These are phyloP conservation scores for Saccharomycopsis fibuligera DNA, from an alignment of 805 yeast genomes.

Conservation along the genomic window DNA sequence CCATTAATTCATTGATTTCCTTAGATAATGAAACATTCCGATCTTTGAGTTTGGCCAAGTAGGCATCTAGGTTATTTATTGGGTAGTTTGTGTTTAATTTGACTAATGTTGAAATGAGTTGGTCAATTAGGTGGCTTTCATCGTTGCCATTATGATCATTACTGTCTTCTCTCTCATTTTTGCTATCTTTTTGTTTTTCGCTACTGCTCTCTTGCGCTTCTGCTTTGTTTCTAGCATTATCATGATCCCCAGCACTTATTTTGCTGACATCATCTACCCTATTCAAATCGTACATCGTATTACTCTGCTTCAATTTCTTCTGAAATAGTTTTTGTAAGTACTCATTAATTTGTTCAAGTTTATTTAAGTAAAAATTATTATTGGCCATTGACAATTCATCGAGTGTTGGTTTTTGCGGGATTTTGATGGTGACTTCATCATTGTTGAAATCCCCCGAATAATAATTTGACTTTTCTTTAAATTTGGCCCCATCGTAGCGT, in stretches of 20 bases:
- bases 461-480: slow-evolving; percentile 3
- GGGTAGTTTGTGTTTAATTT: slow-evolving; percentile 19
- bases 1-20: slow-evolving; percentile 12
- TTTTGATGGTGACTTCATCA: slow-evolving; percentile 12
- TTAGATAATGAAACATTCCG: slow-evolving; percentile 1
- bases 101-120: slow-evolving; percentile 6
- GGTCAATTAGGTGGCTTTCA: slow-evolving; percentile 1
- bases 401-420: slow-evolving; percentile 8
- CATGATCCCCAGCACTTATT: background rate
- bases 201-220: background rate
- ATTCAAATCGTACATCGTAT: background rate
- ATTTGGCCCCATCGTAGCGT: slow-evolving; percentile 14
- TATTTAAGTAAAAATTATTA: slow-evolving; percentile 9
- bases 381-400: slow-evolving; percentile 13
- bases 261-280: background rate
- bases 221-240: background rate
- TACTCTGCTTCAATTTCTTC: background rate
- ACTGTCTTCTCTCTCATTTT: background rate
- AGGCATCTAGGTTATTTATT: slow-evolving; percentile 13
- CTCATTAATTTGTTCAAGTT: background rate
- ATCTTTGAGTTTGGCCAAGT: slow-evolving; percentile 8
- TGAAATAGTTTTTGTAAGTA: slow-evolving; percentile 4
- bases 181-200: background rate
- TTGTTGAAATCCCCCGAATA: slow-evolving; percentile 12
- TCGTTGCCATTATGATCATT: background rate